These are phyloP conservation scores for Venturia carpophila DNA, from an alignment of 2,329 filamentous ascomycete genomes.

Conservation along the genomic window DNA sequence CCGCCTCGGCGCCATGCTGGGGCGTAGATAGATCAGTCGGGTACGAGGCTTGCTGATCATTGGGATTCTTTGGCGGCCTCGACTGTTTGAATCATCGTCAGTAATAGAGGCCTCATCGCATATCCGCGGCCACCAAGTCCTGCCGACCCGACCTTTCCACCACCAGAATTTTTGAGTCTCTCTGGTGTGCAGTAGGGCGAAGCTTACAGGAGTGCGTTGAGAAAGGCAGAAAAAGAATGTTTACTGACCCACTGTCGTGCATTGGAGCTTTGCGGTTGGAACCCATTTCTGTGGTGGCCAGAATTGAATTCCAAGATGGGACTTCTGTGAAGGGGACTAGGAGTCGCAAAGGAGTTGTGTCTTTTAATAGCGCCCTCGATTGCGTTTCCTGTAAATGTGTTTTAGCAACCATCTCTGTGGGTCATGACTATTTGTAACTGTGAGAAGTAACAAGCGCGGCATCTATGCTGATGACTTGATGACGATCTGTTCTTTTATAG, in stretches of 20 bases:
- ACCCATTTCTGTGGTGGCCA: neutral
- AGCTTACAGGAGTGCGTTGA: too few relatives aligned
- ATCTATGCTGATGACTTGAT: too few relatives aligned
- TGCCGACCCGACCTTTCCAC: neutral
- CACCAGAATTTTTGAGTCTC: neutral
- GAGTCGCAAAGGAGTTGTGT: neutral
- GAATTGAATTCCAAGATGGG: neutral
- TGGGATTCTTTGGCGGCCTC: neutral
- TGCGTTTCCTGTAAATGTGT: neutral
- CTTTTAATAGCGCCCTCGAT: neutral
- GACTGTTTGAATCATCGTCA: neutral
- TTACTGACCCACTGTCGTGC: neutral
- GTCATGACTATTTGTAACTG: too few relatives aligned
- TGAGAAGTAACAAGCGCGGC: too few relatives aligned
- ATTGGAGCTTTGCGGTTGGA: neutral
- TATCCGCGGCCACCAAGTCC: neutral
- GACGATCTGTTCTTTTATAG: too few relatives aligned
- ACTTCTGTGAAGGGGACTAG: neutral
- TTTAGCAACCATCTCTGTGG: neutral
- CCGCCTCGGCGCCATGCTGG: constrained; percentile 6
- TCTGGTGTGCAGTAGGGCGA: too few relatives aligned
- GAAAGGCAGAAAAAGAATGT: too few relatives aligned
- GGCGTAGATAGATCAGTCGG: constrained; percentile 1
- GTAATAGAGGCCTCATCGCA: neutral
- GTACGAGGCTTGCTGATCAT: neutral